phyloP scores from a whole-genome alignment of 2,329 filamentous ascomycete species.

The Aspergillus sp. region DNA sequence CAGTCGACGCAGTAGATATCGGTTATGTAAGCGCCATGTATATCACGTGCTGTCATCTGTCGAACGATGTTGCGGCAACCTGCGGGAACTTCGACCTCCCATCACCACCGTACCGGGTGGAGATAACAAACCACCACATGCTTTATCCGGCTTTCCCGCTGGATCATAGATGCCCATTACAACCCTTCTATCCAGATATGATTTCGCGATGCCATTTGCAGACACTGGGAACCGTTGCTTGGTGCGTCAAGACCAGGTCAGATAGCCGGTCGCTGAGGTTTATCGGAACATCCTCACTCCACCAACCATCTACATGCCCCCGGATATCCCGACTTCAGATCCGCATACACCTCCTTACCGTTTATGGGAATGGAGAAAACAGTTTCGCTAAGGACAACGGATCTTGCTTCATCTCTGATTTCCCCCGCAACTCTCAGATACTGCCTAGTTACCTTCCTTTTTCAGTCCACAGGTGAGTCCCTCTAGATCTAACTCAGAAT shows the following conservation, averaged over 20 bases:
- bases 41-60: neutral
- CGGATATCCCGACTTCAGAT: neutral
- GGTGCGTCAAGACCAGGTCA: no score
- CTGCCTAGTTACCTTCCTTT: neutral
- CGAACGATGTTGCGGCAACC: neutral
- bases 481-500: neutral
- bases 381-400: no score
- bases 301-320: conserved; percentile 11
- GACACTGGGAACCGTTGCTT: no score
- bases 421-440: no score
- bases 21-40: neutral
- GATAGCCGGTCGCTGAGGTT: neutral
- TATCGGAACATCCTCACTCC: conserved; percentile 5
- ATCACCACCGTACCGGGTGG: neutral
- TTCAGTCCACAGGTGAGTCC: neutral
- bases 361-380: no score
- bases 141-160: neutral
- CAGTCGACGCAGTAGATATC: no score
- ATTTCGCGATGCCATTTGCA: neutral
- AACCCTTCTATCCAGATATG: neutral
- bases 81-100: conserved; percentile 1
- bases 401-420: no score
- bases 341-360: no score
- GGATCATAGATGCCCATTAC: neutral
- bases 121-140: neutral